phyloP scores from a whole-genome alignment of 208 protist species.

The Acanthamoeba castellanii region DNA sequence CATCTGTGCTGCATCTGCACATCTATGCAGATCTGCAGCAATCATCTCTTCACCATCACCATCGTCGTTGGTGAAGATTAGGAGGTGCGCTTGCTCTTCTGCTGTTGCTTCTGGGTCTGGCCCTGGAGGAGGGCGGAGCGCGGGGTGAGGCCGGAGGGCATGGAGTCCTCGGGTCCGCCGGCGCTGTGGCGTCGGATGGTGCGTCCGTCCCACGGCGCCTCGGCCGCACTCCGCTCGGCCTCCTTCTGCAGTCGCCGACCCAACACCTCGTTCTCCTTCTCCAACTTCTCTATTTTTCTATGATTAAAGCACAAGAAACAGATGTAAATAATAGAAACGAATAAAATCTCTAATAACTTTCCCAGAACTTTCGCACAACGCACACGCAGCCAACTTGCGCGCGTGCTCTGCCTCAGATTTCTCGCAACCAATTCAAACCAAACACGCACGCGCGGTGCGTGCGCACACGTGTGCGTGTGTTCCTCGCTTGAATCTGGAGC shows the following conservation, averaged over 20 bases:
- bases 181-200: not conserved
- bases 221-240: not conserved
- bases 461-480: no score
- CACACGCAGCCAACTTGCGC: no score
- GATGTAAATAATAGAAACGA: no score
- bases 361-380: no score
- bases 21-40: not conserved
- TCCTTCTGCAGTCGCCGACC: not conserved
- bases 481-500: no score
- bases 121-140: not conserved
- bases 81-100: not conserved
- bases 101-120: no score
- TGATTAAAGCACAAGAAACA: no score
- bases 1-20: not conserved
- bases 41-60: not conserved
- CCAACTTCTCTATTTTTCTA: constrained; percentile 15
- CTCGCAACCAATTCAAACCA: no score
- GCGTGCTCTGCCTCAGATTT: no score
- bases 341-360: no score
- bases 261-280: not conserved
- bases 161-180: not conserved
- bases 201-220: constrained; percentile 8
- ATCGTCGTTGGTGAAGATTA: not conserved
- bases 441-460: no score
- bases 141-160: not conserved